Conservation (phyloP, 306 rosid genomes). For the Cicer bijugum region DNA sequence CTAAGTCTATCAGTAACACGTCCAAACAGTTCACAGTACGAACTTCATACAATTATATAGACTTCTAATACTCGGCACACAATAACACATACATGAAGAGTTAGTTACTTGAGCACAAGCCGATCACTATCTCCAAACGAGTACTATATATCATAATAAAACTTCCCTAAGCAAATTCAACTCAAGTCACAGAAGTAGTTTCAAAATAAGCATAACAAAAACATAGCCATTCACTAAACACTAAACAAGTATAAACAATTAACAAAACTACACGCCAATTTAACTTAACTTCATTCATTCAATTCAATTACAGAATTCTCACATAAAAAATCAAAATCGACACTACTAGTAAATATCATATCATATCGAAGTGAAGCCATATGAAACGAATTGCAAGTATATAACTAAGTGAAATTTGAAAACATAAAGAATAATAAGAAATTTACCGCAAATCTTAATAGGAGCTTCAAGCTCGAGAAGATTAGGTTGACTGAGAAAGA, state of each 20-base stretch:
- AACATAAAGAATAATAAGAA: not conserved
- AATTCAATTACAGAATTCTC: slow-evolving; percentile 29
- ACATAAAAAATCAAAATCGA: slow-evolving; percentile 15
- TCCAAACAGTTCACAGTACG: slow-evolving; percentile 1
- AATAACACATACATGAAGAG: slow-evolving; percentile 23
- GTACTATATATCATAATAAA: not conserved
- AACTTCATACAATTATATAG: not conserved
- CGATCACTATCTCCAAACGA: not conserved
- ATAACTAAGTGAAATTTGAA: not conserved
- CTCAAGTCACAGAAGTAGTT: not conserved
- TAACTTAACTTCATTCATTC: not conserved
- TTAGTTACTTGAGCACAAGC: not conserved
- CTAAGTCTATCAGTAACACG: not conserved
- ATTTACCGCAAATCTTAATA: slow-evolving; percentile 78
- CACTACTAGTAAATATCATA: not conserved
- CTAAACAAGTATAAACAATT: not conserved
- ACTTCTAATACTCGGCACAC: slow-evolving; percentile 13
- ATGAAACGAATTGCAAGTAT: too few relatives aligned
- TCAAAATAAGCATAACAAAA: slow-evolving; percentile 6
- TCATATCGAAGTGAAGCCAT: not conserved
- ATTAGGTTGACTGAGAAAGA: slow-evolving; percentile 83
- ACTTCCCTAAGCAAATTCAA: slow-evolving; percentile 1
- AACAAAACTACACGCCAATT: not conserved
- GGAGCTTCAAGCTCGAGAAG: slow-evolving; percentile 93
- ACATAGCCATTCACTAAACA: not conserved